phyloP scores from a whole-genome alignment of 371 early-diverging fungal genomes.

The Vairimorpha ceranae region DNA sequence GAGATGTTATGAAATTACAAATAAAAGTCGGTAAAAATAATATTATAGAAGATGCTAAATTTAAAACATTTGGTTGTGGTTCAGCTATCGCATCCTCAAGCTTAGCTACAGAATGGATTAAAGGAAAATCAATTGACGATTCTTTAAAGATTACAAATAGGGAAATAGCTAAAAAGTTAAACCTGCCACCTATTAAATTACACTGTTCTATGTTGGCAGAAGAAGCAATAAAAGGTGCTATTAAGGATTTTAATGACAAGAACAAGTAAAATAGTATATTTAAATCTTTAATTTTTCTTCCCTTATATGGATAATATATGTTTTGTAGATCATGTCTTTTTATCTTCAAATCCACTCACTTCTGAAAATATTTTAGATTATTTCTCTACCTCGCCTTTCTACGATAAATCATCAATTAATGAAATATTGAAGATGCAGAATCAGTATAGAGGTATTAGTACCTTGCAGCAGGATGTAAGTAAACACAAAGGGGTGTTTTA shows the following conservation, averaged over 20 bases:
- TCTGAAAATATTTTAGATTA: conserved; percentile 78
- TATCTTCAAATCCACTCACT: conserved; percentile 52
- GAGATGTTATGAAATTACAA: conserved; percentile 96
- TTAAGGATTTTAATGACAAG: conserved; percentile 70
- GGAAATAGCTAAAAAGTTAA: conserved; percentile 86
- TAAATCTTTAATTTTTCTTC: too few species aligned
- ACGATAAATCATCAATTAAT: conserved; percentile 85
- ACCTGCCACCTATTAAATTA: conserved; percentile 89
- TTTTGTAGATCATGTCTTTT: conserved; percentile 57
- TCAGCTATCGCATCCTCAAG: conserved; percentile 88
- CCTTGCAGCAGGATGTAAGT: conserved; percentile 64
- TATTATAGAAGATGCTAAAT: conserved; percentile 84
- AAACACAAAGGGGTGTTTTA: conserved; percentile 44
- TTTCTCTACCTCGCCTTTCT: conserved; percentile 84
- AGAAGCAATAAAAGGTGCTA: conserved; percentile 91
- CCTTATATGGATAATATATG: conserved; percentile 43
- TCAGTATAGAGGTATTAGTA: conserved; percentile 71
- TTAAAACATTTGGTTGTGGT: conserved; percentile 98
- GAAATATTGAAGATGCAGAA: conserved; percentile 90
- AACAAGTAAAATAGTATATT: too few species aligned
- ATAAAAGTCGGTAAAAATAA: conserved; percentile 80
- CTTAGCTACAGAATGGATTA: conserved; percentile 82
- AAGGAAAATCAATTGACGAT: conserved; percentile 79
- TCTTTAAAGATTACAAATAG: conserved; percentile 83
- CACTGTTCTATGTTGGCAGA: conserved; percentile 97